Evolutionary conservation across 192 early-diverging fungal genomes (phyloP).

Genomic region (Piromyces finnis): DNA sequence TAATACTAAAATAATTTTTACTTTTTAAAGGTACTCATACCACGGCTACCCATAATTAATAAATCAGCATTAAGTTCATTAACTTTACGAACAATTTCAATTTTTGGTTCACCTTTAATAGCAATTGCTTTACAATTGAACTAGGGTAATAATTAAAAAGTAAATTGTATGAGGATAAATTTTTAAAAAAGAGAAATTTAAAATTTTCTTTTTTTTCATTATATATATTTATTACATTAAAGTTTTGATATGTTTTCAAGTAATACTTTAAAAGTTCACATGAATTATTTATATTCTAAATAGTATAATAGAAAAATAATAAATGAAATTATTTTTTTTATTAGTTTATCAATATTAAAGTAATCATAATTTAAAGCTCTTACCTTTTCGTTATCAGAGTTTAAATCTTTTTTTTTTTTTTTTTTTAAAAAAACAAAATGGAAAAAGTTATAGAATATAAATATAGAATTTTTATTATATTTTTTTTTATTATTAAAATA

Average conservation of each 20-base stretch:
- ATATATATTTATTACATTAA: conserved; percentile 8
- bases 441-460: no score
- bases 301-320: not conserved
- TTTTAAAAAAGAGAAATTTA: no score
- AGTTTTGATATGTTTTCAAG: conserved; percentile 5
- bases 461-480: no score
- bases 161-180: no score
- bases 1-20: not conserved
- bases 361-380: no score
- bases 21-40: conserved; percentile 29
- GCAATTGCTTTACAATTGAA: conserved; percentile 18
- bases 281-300: conserved; percentile 4
- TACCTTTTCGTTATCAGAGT: no score
- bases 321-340: no score
- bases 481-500: no score
- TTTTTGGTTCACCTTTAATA: conserved; percentile 38
- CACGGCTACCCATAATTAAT: conserved; percentile 41
- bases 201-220: not conserved
- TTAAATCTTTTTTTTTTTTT: no score
- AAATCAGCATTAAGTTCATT: conserved; percentile 31
- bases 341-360: no score
- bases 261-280: conserved; percentile 9
- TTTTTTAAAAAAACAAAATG: no score
- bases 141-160: no score
- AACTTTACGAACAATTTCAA: conserved; percentile 39